A percentile compares a stretch with the other conserved stretches of the same genome.
These are phyloP conservation scores for Russula lepida DNA, from an alignment of 768 basidiomycete species.

Conservation along the genomic window DNA sequence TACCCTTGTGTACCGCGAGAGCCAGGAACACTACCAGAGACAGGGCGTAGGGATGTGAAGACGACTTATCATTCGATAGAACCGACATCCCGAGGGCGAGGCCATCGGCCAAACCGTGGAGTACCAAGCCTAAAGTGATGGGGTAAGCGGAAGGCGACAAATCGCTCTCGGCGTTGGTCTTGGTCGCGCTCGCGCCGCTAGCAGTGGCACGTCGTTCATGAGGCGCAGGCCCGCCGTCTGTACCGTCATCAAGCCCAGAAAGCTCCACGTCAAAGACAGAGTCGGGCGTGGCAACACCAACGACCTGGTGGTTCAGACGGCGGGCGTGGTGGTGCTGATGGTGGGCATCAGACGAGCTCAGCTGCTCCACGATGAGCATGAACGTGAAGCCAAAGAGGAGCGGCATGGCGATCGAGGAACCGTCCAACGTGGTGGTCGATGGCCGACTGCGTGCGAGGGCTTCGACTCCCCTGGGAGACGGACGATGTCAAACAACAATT, in stretches of 20 bases:
- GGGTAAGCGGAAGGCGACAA: conserved; percentile 45
- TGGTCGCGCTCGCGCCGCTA: conserved; percentile 12
- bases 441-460: conserved; percentile 33
- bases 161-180: conserved; percentile 4
- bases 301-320: conserved; percentile 21
- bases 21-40: conserved; percentile 87
- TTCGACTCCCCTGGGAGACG: conserved; percentile 60
- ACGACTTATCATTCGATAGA: conserved; percentile 29
- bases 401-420: conserved; percentile 54
- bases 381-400: conserved; percentile 53
- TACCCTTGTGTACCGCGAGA: conserved; percentile 85
- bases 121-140: conserved; percentile 75
- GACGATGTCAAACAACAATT: neutral
- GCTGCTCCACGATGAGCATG: conserved; percentile 64
- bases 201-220: neutral
- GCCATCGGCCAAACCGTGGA: conserved; percentile 89
- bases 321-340: conserved; percentile 31
- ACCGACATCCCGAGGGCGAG: conserved; percentile 82
- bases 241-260: conserved; percentile 44
- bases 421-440: conserved; percentile 29
- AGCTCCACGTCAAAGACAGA: conserved; percentile 58
- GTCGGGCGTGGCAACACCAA: conserved; percentile 22
- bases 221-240: conserved; percentile 21
- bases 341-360: conserved; percentile 45
- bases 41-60: conserved; percentile 36